Evolutionary conservation across 2,329 filamentous ascomycete genomes (phyloP), one percentile per base, ranked within the genome.

Genomic region (Alternaria gansuensis): DNA sequence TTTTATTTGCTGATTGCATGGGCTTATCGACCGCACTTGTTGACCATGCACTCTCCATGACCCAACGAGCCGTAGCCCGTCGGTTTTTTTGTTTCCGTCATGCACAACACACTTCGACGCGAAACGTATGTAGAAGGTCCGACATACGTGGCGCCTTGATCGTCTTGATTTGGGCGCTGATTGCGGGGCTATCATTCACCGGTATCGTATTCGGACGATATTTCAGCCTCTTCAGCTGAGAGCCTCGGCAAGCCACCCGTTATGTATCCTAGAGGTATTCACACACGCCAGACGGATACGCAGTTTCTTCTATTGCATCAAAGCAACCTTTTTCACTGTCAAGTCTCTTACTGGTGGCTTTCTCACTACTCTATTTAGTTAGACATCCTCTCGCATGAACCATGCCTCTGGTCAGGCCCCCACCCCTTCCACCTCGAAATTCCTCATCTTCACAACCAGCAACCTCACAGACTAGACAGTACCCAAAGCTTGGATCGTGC

Each of bases 321-420:
- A 7, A 17, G 11, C 28, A 41, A 33, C 4, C 4, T 31, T 31
- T 6, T 41, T 26, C 36, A 31, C 13, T 24, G 10, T 41, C 37
- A 14, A 17, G 1, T 41, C 6, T 37, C 23, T 10, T 29, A 17
- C 33, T 21, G 14, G 24, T 11, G 13, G 34, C 24, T 53, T 33
- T 48, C 21, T 13, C 29, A 48, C 41, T 43, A 33, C 29, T 31
- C 39, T 10, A 11, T 28, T 46, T 36, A 17, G 26, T 33, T 24
- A 24, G 44, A 24, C n/a, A 9, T 37, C 26, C 5, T 48, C 33
- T 26, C 5, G 40, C 37, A 49, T 31, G n/a, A 41, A 29, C 36
- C 39, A 65, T 65, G 60, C 63, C 63, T 43, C 63, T 63, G 7
- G 40, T 65, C 45, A 51, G 55, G 36, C 51, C 63, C 31, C 54